Conservation (phyloP, 2,329 filamentous ascomycete species). For the Orbilia ellipsospora region DNA sequence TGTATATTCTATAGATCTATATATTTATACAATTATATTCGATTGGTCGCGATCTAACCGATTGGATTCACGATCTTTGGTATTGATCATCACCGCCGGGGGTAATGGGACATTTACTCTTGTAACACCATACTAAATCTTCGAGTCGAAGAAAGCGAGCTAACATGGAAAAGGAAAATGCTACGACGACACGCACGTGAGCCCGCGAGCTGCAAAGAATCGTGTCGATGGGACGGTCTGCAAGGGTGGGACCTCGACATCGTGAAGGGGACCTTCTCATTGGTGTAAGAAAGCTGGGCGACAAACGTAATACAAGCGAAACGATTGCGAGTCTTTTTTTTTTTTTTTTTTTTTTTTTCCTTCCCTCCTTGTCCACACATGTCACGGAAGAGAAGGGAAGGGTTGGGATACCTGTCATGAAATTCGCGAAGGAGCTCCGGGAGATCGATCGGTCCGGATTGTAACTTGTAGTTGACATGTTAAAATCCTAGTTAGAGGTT, state of each 20-base stretch:
- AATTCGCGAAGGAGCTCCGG: slow-evolving; percentile 9
- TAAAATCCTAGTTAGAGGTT: neutral
- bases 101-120: too few species aligned
- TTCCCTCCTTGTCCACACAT: neutral
- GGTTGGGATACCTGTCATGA: neutral
- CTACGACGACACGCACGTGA: slow-evolving; percentile 51
- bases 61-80: too few species aligned
- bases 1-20: too few species aligned
- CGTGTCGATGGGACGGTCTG: slow-evolving; percentile 68
- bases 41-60: too few species aligned
- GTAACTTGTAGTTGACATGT: too few species aligned
- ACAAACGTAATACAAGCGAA: slow-evolving; percentile 7
- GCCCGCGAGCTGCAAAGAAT: slow-evolving; percentile 61
- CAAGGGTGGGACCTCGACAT: slow-evolving; percentile 22
- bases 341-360: neutral
- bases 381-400: neutral
- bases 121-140: too few species aligned
- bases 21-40: too few species aligned
- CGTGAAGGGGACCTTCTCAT: neutral
- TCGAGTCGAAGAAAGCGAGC: too few species aligned
- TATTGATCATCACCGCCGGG: too few species aligned
- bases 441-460: neutral
- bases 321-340: neutral
- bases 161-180: neutral
- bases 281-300: neutral